A percentile compares a stretch with the other conserved stretches of the same genome.
Evolutionary conservation across 805 yeast species (phyloP).

Genomic region (Yamadazyma phyllophila): DNA sequence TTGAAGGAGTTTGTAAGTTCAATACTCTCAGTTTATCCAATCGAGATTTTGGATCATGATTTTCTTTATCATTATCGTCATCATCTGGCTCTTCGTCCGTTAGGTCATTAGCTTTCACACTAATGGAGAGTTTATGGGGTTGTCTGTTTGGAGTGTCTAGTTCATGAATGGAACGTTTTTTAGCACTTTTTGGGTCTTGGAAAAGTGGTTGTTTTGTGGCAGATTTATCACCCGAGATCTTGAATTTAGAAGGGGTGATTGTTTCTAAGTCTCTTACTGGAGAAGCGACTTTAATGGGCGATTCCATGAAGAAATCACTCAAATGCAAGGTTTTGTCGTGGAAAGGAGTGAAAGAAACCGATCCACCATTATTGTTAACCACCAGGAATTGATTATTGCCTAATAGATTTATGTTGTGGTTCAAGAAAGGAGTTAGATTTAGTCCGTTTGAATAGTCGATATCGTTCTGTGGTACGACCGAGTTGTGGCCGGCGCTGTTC

Average conservation of each 20-base stretch:
- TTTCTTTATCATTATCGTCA: constrained; percentile 17
- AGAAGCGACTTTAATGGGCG: constrained; percentile 35
- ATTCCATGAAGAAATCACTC: constrained; percentile 43
- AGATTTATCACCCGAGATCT: constrained; percentile 20
- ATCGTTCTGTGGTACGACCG: constrained; percentile 15
- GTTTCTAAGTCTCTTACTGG: constrained; percentile 37
- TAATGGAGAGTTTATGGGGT: constrained; percentile 27
- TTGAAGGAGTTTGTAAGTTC: constrained; percentile 34
- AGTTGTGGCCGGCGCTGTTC: constrained; percentile 11
- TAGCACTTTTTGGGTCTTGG: constrained; percentile 29
- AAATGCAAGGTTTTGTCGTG: constrained; percentile 41
- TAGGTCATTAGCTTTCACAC: constrained; percentile 16
- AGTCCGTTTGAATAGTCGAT: constrained; percentile 33
- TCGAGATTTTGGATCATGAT: background rate
- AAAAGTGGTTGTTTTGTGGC: constrained; percentile 16
- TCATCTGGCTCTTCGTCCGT: constrained; percentile 16
- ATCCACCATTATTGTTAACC: background rate
- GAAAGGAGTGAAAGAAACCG: constrained; percentile 35
- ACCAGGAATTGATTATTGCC: constrained; percentile 12
- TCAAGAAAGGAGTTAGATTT: constrained; percentile 42
- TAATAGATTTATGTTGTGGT: constrained; percentile 29
- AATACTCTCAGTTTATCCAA: constrained; percentile 6
- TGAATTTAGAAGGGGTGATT: constrained; percentile 41
- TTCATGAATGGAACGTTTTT: constrained; percentile 34
- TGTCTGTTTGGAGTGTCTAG: constrained; percentile 39